phyloP scores from a whole-genome alignment of 768 basidiomycete species.

The Boletus tylopilopsis region DNA sequence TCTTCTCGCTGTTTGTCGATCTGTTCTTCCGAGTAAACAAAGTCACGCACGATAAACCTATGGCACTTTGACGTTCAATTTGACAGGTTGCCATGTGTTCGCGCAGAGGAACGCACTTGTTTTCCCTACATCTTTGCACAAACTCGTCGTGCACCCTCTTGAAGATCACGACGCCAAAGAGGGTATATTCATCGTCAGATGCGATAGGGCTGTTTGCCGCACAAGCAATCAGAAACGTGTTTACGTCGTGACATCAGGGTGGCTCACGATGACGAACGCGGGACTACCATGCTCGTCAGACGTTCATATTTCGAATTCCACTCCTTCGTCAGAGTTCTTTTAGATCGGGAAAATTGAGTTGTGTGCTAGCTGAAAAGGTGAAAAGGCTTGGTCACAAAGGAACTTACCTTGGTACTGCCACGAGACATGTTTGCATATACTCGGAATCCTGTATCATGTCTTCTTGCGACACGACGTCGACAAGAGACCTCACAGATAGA shows the following conservation, averaged over 20 bases:
- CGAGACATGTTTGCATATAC: slow-evolving; percentile 87
- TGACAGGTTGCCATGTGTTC: background rate
- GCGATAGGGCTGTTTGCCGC: slow-evolving; percentile 54
- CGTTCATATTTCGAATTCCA: slow-evolving; percentile 91
- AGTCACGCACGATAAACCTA: slow-evolving; percentile 95
- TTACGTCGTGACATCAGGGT: slow-evolving; percentile 7
- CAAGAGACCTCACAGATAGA: slow-evolving; percentile 84
- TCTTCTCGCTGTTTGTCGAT: slow-evolving; percentile 80
- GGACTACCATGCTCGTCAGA: slow-evolving; percentile 85
- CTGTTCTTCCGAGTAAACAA: slow-evolving; percentile 81
- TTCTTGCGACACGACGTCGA: slow-evolving; percentile 77
- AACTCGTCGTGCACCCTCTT: slow-evolving; percentile 90
- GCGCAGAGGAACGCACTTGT: slow-evolving; percentile 59
- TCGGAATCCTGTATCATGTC: slow-evolving; percentile 88
- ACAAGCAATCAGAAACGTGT: slow-evolving; percentile 20
- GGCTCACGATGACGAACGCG: slow-evolving; percentile 80
- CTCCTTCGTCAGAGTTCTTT: slow-evolving; percentile 75
- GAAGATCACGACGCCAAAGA: slow-evolving; percentile 88
- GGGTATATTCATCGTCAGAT: slow-evolving; percentile 83
- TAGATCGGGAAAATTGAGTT: slow-evolving; percentile 16
- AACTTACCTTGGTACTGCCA: slow-evolving; percentile 90
- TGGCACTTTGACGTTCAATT: slow-evolving; percentile 7
- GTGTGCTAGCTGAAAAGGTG: slow-evolving; percentile 8
- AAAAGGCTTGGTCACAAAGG: slow-evolving; percentile 3
- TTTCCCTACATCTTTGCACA: slow-evolving; percentile 88